These are phyloP conservation scores for Emmonsiellopsis sp. DNA, from an alignment of 2,329 filamentous ascomycete species.

Conservation along the genomic window DNA sequence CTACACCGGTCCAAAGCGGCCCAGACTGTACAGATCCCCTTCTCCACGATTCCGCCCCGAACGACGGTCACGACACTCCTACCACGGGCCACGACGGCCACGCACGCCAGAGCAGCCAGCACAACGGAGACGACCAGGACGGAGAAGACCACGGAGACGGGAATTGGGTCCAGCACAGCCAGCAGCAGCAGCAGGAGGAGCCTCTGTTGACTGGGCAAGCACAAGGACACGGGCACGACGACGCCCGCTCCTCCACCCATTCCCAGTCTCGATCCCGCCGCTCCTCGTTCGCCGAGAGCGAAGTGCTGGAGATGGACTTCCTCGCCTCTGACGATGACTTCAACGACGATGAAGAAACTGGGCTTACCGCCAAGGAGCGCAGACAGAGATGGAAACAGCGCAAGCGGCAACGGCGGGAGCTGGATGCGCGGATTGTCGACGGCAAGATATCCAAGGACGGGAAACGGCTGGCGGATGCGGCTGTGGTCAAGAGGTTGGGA, in stretches of 20 bases:
- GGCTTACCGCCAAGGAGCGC: constrained; percentile 63
- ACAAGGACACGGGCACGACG: background rate
- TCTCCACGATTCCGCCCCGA: background rate
- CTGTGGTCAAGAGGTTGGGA: constrained; percentile 57
- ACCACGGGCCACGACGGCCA: background rate
- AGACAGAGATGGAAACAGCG: constrained; percentile 54
- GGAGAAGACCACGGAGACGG: background rate
- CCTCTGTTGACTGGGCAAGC: background rate
- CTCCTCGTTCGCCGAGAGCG: constrained; percentile 36
- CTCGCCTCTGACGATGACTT: constrained; percentile 61
- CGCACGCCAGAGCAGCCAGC: background rate
- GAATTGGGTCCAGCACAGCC: background rate
- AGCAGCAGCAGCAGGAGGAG: background rate
- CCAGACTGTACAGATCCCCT: background rate
- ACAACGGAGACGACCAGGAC: background rate
- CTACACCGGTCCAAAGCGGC: background rate
- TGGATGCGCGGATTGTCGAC: constrained; percentile 60
- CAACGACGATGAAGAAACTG: constrained; percentile 82
- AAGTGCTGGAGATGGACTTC: constrained; percentile 49
- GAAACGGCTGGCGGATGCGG: constrained; percentile 65
- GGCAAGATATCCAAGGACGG: constrained; percentile 54
- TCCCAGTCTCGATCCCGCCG: constrained; percentile 21
- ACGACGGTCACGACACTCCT: background rate
- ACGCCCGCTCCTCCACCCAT: constrained; percentile 7
- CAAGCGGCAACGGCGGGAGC: constrained; percentile 55